Evolutionary conservation across 2,329 filamentous ascomycete genomes (phyloP).

Genomic region (Clonostachys solani): DNA sequence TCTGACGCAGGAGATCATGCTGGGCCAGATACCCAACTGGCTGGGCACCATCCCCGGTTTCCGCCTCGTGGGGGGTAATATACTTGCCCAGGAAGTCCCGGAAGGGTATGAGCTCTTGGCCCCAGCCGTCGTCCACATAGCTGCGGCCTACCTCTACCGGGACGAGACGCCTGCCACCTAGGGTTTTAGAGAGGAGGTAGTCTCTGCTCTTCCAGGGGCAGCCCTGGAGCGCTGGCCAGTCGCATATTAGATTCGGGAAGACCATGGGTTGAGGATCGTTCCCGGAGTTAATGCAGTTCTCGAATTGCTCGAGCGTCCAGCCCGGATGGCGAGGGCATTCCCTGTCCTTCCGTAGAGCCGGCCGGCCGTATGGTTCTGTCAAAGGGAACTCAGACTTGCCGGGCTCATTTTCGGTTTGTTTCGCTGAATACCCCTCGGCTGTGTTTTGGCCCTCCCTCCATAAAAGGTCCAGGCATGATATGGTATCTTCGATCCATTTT

Average conservation of each 20-base stretch:
- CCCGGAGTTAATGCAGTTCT: constrained; percentile 51
- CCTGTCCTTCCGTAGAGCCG: constrained; percentile 11
- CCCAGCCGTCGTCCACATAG: constrained; percentile 84
- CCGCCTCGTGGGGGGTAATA: constrained; percentile 33
- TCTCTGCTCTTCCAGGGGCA: constrained; percentile 67
- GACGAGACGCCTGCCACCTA: constrained; percentile 74
- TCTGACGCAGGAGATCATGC: constrained; percentile 80
- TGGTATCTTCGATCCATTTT: constrained; percentile 44
- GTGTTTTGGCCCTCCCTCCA: constrained; percentile 10
- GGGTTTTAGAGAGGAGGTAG: constrained; percentile 72
- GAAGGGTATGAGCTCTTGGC: constrained; percentile 76
- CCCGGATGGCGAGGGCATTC: constrained; percentile 21
- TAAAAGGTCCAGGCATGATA: constrained; percentile 33
- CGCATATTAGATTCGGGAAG: constrained; percentile 55
- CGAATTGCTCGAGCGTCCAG: constrained; percentile 56
- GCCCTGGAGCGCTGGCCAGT: constrained; percentile 73
- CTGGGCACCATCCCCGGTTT: background rate
- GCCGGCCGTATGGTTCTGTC: constrained; percentile 20
- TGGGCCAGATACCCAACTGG: constrained; percentile 81
- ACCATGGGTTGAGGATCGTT: constrained; percentile 56
- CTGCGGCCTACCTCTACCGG: constrained; percentile 83
- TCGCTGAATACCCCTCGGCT: background rate
- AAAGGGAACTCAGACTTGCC: background rate
- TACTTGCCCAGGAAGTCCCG: constrained; percentile 62
- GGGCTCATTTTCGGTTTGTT: too few relatives aligned